phyloP scores from a whole-genome alignment of 2,329 filamentous ascomycete genomes.

The Endocalyx cinctus region DNA sequence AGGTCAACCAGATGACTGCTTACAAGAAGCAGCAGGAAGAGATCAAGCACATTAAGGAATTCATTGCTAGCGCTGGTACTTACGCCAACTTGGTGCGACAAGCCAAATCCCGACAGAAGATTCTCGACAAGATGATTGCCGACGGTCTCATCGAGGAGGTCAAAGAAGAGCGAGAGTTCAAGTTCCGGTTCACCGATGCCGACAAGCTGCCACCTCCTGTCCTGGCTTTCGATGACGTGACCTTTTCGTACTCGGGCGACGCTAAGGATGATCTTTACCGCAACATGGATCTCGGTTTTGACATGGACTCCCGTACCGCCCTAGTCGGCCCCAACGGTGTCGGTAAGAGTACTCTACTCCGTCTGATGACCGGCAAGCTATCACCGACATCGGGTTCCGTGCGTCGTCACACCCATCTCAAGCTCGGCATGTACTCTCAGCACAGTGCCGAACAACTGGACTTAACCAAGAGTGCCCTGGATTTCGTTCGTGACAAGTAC shows the following conservation, averaged over 20 bases:
- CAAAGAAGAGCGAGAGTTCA: constrained; percentile 79
- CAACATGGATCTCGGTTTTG: constrained; percentile 94
- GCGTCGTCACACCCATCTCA: constrained; percentile 93
- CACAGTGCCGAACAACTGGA: constrained; percentile 98
- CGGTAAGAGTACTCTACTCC: constrained; percentile 93
- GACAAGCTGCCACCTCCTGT: constrained; percentile 99
- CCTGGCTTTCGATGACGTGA: constrained; percentile 92
- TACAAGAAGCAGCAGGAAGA: constrained; percentile 99
- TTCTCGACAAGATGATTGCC: constrained; percentile 99
- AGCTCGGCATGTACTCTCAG: constrained; percentile 96
- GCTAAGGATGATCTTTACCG: constrained; percentile 89
- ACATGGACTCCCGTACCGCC: constrained; percentile 98
- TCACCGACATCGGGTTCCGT: constrained; percentile 78
- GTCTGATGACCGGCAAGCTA: constrained; percentile 94
- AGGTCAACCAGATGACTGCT: constrained; percentile 98
- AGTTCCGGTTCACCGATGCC: constrained; percentile 96
- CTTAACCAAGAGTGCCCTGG: constrained; percentile 92
- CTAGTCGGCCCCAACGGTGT: constrained; percentile 99
- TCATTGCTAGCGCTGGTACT: constrained; percentile 98
- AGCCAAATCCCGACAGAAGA: constrained; percentile 99
- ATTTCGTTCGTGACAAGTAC: constrained; percentile 98
- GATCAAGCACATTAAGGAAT: constrained; percentile 99
- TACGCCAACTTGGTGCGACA: constrained; percentile 99
- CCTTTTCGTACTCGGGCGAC: constrained; percentile 94
- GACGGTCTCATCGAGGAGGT: constrained; percentile 97